Evolutionary conservation across 2,329 filamentous ascomycete genomes (phyloP).

Genomic region (Colletotrichum caudatum): DNA sequence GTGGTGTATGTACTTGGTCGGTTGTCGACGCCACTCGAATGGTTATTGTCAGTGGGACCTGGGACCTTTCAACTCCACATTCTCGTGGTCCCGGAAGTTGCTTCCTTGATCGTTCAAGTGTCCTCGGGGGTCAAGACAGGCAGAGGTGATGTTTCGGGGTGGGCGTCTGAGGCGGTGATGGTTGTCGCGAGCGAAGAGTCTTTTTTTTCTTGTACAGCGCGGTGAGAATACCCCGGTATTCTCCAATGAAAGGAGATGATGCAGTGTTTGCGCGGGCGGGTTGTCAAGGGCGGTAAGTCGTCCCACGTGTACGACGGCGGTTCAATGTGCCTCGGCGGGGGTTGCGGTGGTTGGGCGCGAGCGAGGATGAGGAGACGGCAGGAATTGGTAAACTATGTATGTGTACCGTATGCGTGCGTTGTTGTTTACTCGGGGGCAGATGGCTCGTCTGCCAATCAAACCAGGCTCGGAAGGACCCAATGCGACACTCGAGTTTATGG

Average conservation of each 20-base stretch:
- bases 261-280: conserved; percentile 10
- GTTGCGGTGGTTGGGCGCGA: conserved; percentile 40
- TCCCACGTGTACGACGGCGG: conserved; percentile 38
- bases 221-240: neutral
- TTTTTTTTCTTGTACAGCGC: neutral
- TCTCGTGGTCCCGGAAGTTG: neutral
- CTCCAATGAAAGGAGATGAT: conserved; percentile 22
- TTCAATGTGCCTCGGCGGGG: conserved; percentile 35
- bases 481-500: conserved; percentile 29
- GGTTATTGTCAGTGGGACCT: conserved; percentile 20
- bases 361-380: conserved; percentile 26
- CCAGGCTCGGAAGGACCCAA: conserved; percentile 17
- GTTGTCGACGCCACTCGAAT: conserved; percentile 21
- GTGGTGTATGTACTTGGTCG: neutral
- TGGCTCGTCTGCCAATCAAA: conserved; percentile 39
- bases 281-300: conserved; percentile 39
- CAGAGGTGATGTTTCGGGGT: conserved; percentile 24
- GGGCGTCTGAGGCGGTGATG: conserved; percentile 18
- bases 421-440: conserved; percentile 37
- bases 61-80: conserved; percentile 28
- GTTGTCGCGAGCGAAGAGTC: conserved; percentile 12
- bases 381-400: conserved; percentile 25
- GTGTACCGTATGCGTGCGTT: conserved; percentile 42
- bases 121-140: neutral
- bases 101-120: neutral